Evolutionary conservation across 257 asterid species (phyloP), one percentile per base, ranked within the genome.

Genomic region (Plantago elongata): DNA sequence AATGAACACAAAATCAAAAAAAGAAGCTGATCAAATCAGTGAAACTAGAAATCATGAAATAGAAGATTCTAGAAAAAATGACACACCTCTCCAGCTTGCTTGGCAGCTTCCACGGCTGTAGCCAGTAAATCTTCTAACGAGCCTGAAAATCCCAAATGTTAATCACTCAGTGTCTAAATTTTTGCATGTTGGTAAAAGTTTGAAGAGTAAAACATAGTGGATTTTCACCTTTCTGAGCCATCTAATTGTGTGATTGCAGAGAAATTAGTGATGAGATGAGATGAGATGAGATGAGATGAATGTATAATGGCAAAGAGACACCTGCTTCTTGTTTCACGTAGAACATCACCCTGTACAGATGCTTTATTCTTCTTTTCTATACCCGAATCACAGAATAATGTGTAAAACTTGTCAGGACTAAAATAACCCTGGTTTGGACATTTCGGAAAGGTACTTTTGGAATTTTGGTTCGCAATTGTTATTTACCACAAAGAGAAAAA

Each of bases 21-120:
- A 9, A 43, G 57, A 43, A 64, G 30, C 61, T 22, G 50, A 62
- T 18, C 27, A 5, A 57, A 46, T 45, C 18, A 51, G 15, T 12
- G 54, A 13, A 22, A 22, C 27, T 22, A 22, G 27, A 22, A 22
- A n/a, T n/a, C 34, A 56, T n/a, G 22, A 22, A 13, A 30, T n/a
- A 29, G 15, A 15, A 4, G 47, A 49, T 14, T 5, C 12, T 40
- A 54, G 38, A 30, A 17, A 50, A 13, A 44, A 65, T 70, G 67
- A 17, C 43, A 82, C 49, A 84, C 95, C 78, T 87, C 84, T 45
- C 95, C 95, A 61, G 95, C 94, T 72, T 18, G 72, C 74, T 79
- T 74, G 0, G 94, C 94, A 9, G 88, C 88, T 30, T 79, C 89
- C 49, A 87, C 85, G 8, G 94, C 95, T 63, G 48, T 72, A 15